Conservation (phyloP, 2,329 filamentous ascomycete genomes). For the Arthrobotrys iridis region DNA sequence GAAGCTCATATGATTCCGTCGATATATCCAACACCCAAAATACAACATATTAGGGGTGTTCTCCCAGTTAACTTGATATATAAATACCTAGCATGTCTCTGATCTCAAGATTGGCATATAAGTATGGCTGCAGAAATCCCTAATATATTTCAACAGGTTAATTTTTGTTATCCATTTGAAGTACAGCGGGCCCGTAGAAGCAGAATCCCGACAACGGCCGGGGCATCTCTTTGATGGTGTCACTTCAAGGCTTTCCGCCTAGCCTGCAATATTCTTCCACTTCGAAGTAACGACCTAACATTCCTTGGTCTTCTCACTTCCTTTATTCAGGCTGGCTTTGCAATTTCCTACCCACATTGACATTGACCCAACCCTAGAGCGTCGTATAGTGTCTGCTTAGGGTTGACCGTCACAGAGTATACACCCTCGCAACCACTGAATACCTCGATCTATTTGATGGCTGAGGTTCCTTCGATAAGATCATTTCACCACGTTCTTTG, state of each 20-base stretch:
- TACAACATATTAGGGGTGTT: not conserved
- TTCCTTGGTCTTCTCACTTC: slow-evolving; percentile 6
- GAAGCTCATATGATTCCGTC: too few species aligned
- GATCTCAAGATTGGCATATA: not conserved
- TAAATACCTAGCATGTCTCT: not conserved
- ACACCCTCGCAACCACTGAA: not conserved
- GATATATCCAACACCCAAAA: slow-evolving; percentile 10
- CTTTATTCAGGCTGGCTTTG: slow-evolving; percentile 24
- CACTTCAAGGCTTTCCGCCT: too few species aligned
- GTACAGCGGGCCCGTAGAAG: too few species aligned
- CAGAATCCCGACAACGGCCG: too few species aligned
- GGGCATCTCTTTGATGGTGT: not conserved
- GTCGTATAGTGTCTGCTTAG: slow-evolving; percentile 22
- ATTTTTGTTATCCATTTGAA: too few species aligned
- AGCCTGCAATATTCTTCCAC: not conserved
- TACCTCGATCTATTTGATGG: not conserved
- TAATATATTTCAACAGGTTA: too few species aligned
- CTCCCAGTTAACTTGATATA: not conserved
- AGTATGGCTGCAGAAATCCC: not conserved
- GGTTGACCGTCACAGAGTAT: not conserved
- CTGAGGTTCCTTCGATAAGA: not conserved
- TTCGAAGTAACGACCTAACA: slow-evolving; percentile 16
- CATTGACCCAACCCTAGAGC: not conserved
- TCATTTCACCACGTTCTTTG: slow-evolving; percentile 38
- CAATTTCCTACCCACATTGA: not conserved